A percentile compares a stretch with the other conserved stretches of the same genome.
These are phyloP conservation scores for Chalara sp. DNA, from an alignment of 2,329 filamentous ascomycete species.

Conservation along the genomic window DNA sequence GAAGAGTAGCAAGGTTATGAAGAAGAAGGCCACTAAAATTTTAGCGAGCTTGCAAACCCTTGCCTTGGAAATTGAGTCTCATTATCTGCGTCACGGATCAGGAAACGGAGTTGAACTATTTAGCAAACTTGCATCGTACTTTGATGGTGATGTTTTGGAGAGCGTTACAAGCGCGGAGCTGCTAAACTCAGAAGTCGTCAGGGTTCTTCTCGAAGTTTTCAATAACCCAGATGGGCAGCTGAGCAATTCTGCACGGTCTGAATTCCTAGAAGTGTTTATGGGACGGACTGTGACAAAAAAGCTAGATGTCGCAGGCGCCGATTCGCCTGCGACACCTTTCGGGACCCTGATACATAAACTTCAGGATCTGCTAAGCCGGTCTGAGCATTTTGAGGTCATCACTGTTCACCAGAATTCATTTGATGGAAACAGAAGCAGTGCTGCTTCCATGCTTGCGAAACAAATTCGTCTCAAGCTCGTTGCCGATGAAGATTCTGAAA, in stretches of 20 bases:
- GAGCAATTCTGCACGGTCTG: constrained; percentile 63
- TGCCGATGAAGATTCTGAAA: constrained; percentile 84
- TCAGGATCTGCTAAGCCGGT: constrained; percentile 90
- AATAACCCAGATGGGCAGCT: constrained; percentile 59
- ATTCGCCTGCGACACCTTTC: constrained; percentile 75
- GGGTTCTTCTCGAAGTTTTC: constrained; percentile 76
- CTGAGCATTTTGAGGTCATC: constrained; percentile 95
- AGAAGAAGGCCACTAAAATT: constrained; percentile 71
- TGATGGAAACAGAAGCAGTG: constrained; percentile 83
- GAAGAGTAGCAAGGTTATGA: constrained; percentile 63
- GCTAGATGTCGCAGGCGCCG: constrained; percentile 54
- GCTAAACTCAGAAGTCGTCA: constrained; percentile 82
- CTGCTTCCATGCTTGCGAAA: constrained; percentile 92
- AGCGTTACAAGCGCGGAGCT: constrained; percentile 95
- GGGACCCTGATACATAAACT: constrained; percentile 89
- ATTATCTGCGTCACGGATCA: constrained; percentile 54
- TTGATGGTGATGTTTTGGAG: constrained; percentile 80
- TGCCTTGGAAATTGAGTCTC: constrained; percentile 63
- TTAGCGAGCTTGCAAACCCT: constrained; percentile 65
- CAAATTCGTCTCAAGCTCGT: constrained; percentile 85
- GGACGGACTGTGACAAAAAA: constrained; percentile 57
- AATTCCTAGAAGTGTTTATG: constrained; percentile 93
- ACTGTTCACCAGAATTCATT: constrained; percentile 91
- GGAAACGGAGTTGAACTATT: constrained; percentile 63
- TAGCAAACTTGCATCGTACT: constrained; percentile 69